phyloP scores from a whole-genome alignment of 2,329 filamentous ascomycete genomes.

The Chrysoporthe austroafricana region DNA sequence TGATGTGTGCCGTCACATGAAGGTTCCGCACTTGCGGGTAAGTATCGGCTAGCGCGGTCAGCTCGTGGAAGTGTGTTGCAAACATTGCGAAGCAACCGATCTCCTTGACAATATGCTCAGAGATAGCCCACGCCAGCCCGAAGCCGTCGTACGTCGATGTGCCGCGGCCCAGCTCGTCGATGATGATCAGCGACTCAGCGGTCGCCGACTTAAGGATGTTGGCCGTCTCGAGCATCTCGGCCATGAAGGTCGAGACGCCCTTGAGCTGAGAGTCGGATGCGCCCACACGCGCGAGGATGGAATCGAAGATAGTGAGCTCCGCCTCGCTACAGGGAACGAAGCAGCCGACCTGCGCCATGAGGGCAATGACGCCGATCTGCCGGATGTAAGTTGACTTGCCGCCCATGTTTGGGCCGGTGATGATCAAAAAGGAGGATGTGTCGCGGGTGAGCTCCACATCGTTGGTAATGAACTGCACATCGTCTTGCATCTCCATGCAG shows the following conservation, averaged over 20 bases:
- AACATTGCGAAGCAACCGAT: conserved; percentile 95
- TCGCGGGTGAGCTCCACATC: conserved; percentile 82
- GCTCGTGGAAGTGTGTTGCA: conserved; percentile 97
- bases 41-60: conserved; percentile 86
- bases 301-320: conserved; percentile 94
- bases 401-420: conserved; percentile 98
- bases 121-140: conserved; percentile 98
- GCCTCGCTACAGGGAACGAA: conserved; percentile 93
- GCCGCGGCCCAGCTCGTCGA: conserved; percentile 94
- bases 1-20: conserved; percentile 94
- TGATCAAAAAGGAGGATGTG: conserved; percentile 88
- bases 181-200: conserved; percentile 94
- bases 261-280: conserved; percentile 97
- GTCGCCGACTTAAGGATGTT: conserved; percentile 98
- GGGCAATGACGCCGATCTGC: conserved; percentile 92
- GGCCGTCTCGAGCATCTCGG: conserved; percentile 98
- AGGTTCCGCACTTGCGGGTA: conserved; percentile 89
- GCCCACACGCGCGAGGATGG: conserved; percentile 92
- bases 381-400: conserved; percentile 98
- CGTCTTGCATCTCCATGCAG: conserved; percentile 98
- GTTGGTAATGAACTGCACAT: conserved; percentile 98
- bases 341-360: conserved; percentile 96
- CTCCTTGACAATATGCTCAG: conserved; percentile 93
- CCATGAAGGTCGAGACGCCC: conserved; percentile 98
- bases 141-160: conserved; percentile 99